phyloP scores from a whole-genome alignment of 2,329 filamentous ascomycete genomes.

The Arachnopeziza araneosa region DNA sequence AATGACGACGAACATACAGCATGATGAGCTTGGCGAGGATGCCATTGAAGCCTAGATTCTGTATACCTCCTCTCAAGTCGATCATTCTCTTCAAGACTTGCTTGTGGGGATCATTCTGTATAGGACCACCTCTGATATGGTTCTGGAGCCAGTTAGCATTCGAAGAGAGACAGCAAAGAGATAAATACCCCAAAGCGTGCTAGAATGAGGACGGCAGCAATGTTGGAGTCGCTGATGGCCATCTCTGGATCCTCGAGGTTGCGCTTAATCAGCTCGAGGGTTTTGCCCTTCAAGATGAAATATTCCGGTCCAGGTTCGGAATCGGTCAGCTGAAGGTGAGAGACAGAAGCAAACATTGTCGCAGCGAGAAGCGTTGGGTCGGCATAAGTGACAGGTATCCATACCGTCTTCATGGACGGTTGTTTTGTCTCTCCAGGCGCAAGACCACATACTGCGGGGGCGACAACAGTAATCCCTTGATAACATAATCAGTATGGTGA shows the following conservation, averaged over 20 bases:
- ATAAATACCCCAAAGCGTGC: neutral
- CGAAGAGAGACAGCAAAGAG: neutral
- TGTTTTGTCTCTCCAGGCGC: neutral
- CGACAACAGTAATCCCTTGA: neutral
- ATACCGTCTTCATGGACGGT: neutral
- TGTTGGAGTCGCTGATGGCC: neutral
- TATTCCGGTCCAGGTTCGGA: neutral
- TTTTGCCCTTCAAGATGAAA: neutral
- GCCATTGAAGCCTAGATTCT: slow-evolving; percentile 12
- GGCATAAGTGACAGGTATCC: neutral
- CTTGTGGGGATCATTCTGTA: neutral
- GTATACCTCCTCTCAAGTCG: slow-evolving; percentile 7
- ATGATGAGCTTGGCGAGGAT: slow-evolving; percentile 6
- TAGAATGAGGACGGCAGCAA: neutral
- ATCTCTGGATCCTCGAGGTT: neutral
- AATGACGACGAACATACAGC: neutral
- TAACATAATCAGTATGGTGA: neutral
- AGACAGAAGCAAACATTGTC: neutral
- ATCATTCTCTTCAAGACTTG: neutral
- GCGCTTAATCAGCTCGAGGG: neutral
- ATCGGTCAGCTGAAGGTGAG: neutral
- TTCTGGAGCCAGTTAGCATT: neutral
- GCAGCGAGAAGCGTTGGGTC: neutral
- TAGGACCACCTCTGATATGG: neutral
- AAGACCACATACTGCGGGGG: neutral